Evolutionary conservation across 2,329 filamentous ascomycete genomes (phyloP).

Genomic region (Coniochaeta sp.): DNA sequence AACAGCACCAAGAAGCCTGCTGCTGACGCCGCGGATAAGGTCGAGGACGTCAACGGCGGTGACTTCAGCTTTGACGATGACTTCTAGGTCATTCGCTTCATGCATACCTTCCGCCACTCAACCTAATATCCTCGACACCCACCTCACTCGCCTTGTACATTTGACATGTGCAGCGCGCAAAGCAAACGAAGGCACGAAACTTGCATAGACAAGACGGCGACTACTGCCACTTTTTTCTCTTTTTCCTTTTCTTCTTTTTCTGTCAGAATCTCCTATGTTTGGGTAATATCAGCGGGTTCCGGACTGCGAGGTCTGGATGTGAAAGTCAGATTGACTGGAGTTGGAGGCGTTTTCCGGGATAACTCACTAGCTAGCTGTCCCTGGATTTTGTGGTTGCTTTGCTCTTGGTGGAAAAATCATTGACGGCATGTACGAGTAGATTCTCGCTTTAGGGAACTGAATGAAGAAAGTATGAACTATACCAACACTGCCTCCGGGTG

Average conservation of each 20-base stretch:
- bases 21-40: constrained; percentile 37
- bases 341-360: constrained; percentile 5
- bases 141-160: constrained; percentile 8
- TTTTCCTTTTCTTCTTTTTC: too few relatives aligned
- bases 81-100: constrained; percentile 60
- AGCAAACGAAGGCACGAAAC: neutral
- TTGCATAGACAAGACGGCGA: constrained; percentile 3
- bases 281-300: neutral
- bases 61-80: constrained; percentile 95
- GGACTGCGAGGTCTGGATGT: neutral
- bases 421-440: constrained; percentile 15
- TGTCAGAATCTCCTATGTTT: constrained; percentile 7
- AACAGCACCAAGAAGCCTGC: constrained; percentile 68
- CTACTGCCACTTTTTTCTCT: neutral
- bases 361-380: neutral
- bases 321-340: neutral
- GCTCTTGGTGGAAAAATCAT: constrained; percentile 1
- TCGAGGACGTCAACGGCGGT: constrained; percentile 55
- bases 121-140: constrained; percentile 15
- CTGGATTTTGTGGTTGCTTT: constrained; percentile 2
- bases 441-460: constrained; percentile 8
- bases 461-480: constrained; percentile 8
- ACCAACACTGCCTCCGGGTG: too few relatives aligned
- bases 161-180: constrained; percentile 2
- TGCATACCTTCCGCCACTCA: constrained; percentile 14